Evolutionary conservation across 441 rosid species (phyloP).

Genomic region (Aleurites moluccanus): DNA sequence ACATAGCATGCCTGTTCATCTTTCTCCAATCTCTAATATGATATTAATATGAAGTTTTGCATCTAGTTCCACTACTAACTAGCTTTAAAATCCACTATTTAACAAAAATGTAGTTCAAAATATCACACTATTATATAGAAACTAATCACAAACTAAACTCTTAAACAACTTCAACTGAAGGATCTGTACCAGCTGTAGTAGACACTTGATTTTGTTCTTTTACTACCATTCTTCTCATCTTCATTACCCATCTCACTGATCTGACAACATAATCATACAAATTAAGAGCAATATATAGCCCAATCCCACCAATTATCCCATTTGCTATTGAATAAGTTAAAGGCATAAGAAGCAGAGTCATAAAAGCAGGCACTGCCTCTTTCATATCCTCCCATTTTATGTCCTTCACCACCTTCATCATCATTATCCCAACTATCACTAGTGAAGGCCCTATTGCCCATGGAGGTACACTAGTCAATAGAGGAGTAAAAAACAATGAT

Average conservation of each 20-base stretch:
- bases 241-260: constrained; percentile 33
- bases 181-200: constrained; percentile 33
- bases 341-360: constrained; percentile 84
- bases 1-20: background rate
- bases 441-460: constrained; percentile 94
- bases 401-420: constrained; percentile 79
- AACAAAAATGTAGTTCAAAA: constrained; percentile 1
- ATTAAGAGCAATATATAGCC: constrained; percentile 56
- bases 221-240: constrained; percentile 47
- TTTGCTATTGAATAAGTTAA: constrained; percentile 78
- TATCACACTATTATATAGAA: background rate
- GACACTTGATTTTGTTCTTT: constrained; percentile 72
- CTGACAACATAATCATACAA: constrained; percentile 43
- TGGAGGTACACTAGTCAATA: constrained; percentile 68
- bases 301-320: constrained; percentile 85
- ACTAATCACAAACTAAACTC: background rate
- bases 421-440: constrained; percentile 78
- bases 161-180: constrained; percentile 40
- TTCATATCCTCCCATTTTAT: constrained; percentile 64
- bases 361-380: constrained; percentile 78
- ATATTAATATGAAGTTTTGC: background rate
- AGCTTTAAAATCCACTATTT: background rate
- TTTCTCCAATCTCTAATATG: background rate
- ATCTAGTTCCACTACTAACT: background rate
- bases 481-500: constrained; percentile 71